These are phyloP conservation scores for Hanseniaspora guilliermondii DNA, from an alignment of 805 yeast species.

Conservation along the genomic window DNA sequence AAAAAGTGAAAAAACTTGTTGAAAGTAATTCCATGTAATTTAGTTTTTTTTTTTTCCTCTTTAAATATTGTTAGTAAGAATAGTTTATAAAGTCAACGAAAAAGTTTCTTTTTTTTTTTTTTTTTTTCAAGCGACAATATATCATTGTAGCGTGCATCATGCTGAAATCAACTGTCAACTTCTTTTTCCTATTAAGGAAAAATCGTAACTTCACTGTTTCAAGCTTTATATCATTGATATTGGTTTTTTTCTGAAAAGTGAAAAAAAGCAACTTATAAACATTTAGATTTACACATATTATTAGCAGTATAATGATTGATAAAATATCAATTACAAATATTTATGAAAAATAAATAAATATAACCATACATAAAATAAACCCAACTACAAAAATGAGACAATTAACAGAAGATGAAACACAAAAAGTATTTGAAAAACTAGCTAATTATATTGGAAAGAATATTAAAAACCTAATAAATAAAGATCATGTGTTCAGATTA, in stretches of 20 bases:
- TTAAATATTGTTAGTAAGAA: too few relatives aligned
- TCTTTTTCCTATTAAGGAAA: too few relatives aligned
- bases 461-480: constrained; percentile 74
- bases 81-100: too few relatives aligned
- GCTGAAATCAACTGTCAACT: too few relatives aligned
- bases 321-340: background rate
- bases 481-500: constrained; percentile 81
- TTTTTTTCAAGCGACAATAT: background rate
- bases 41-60: background rate
- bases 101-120: background rate
- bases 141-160: too few relatives aligned
- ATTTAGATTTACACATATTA: too few relatives aligned
- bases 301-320: too few relatives aligned
- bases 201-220: too few relatives aligned
- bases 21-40: background rate
- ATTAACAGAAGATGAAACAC: constrained; percentile 92
- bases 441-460: constrained; percentile 96
- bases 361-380: background rate
- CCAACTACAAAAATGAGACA: constrained; percentile 55
- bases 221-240: too few relatives aligned
- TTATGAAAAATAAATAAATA: background rate
- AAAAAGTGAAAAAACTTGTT: too few relatives aligned
- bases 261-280: too few relatives aligned
- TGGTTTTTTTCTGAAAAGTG: background rate
- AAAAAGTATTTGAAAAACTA: constrained; percentile 86